Conservation (phyloP, 208 protist species). For the Wallacemonas sp. region DNA sequence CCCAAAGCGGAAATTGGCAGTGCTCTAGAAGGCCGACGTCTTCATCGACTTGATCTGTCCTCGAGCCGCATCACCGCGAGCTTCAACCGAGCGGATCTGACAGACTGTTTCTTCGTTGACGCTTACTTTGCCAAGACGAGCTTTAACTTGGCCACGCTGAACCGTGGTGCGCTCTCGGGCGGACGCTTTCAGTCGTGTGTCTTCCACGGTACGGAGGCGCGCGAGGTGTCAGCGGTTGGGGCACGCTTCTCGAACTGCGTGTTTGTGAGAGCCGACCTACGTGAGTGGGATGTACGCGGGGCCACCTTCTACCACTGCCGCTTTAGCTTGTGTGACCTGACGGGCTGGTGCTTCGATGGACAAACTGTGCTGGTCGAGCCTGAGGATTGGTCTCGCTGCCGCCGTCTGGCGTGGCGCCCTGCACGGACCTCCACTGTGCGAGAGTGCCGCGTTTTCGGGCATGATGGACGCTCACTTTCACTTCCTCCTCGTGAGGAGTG, state of each 20-base stretch:
- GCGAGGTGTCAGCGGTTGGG: slow-evolving; percentile 24
- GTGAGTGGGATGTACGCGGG: slow-evolving; percentile 62
- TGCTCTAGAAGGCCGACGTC: slow-evolving; percentile 64
- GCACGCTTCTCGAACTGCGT: slow-evolving; percentile 76
- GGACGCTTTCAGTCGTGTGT: slow-evolving; percentile 77
- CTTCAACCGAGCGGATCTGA: slow-evolving; percentile 76
- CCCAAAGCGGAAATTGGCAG: slow-evolving; percentile 46
- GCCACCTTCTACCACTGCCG: slow-evolving; percentile 77
- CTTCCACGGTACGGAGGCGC: slow-evolving; percentile 56
- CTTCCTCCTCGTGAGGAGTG: slow-evolving; percentile 18
- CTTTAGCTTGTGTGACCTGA: slow-evolving; percentile 72
- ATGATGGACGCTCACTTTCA: slow-evolving; percentile 9
- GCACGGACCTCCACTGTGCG: slow-evolving; percentile 19
- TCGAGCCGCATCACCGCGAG: slow-evolving; percentile 46
- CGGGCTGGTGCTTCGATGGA: slow-evolving; percentile 64
- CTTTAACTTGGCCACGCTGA: slow-evolving; percentile 64
- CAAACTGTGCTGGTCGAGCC: slow-evolving; percentile 70
- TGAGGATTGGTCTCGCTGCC: slow-evolving; percentile 56
- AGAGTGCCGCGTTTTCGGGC: slow-evolving; percentile 43
- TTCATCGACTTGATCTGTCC: slow-evolving; percentile 54
- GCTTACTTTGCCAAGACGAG: slow-evolving; percentile 50
- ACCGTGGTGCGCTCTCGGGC: slow-evolving; percentile 30
- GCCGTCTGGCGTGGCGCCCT: slow-evolving; percentile 56
- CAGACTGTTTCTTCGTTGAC: slow-evolving; percentile 25
- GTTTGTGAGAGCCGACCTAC: slow-evolving; percentile 61